Conservation (phyloP, 345 rosid species). For the Moricandia arvensis region DNA sequence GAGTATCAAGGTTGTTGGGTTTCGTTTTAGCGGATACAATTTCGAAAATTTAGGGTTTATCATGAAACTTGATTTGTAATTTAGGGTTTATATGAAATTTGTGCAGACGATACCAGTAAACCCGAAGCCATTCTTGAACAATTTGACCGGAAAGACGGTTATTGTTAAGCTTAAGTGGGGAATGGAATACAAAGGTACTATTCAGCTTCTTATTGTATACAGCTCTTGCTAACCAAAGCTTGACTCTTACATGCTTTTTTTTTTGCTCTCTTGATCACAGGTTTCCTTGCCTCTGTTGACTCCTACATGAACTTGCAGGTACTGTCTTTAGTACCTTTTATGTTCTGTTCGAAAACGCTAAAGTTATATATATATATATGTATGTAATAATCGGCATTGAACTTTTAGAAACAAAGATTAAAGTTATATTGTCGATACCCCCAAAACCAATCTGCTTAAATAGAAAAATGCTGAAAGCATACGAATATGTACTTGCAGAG, state of each 20-base stretch:
- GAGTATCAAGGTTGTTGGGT: no score
- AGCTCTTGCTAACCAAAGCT: neutral
- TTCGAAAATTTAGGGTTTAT: no score
- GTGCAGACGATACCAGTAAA: slow-evolving; percentile 83
- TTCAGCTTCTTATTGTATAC: no score
- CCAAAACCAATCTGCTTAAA: neutral
- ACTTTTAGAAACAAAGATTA: neutral
- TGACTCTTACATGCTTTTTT: neutral
- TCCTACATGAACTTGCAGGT: slow-evolving; percentile 99
- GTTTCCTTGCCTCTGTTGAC: slow-evolving; percentile 91
- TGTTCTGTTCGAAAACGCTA: neutral
- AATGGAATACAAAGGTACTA: slow-evolving; percentile 80
- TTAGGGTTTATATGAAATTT: neutral
- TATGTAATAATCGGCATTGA: neutral
- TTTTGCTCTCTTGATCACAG: slow-evolving; percentile 37
- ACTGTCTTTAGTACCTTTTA: neutral
- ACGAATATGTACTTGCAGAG: neutral
- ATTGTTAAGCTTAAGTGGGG: slow-evolving; percentile 92
- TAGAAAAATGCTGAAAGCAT: no score
- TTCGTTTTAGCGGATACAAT: no score
- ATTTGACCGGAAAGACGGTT: slow-evolving; percentile 79
- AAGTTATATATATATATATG: neutral
- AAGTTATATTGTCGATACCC: neutral
- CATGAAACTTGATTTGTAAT: no score
- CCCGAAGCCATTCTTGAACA: slow-evolving; percentile 90